Conservation (phyloP, 2,329 filamentous ascomycete species). For the Aspergillus quadrilineatus region DNA sequence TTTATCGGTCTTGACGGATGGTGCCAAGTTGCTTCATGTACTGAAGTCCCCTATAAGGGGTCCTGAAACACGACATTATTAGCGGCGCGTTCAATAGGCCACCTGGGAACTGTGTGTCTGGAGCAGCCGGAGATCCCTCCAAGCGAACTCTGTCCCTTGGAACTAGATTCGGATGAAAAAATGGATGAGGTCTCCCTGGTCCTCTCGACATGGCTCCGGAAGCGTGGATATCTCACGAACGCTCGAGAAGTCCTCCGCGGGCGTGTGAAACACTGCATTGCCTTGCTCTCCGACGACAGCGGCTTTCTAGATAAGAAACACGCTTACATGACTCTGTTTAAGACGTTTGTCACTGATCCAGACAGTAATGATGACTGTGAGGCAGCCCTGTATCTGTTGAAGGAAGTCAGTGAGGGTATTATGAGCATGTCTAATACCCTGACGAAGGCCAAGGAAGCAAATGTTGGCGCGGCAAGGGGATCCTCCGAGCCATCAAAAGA, state of each 20-base stretch:
- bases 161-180: background rate
- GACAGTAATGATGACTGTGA: constrained; percentile 1
- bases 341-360: background rate
- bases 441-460: too few relatives aligned
- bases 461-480: too few relatives aligned
- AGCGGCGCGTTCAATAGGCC: too few relatives aligned
- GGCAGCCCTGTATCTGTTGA: too few relatives aligned
- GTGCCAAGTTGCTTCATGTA: too few relatives aligned
- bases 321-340: background rate
- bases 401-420: too few relatives aligned
- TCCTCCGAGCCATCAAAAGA: too few relatives aligned
- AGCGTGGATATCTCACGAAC: background rate
- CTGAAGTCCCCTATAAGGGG: too few relatives aligned
- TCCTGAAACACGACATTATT: too few relatives aligned
- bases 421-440: too few relatives aligned
- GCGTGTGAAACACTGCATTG: constrained; percentile 3
- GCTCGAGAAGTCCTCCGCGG: constrained; percentile 9
- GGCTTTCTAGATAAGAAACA: background rate
- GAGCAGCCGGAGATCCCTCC: background rate
- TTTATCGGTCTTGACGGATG: too few relatives aligned
- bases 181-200: background rate
- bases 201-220: background rate
- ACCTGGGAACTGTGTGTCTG: background rate
- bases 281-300: constrained; percentile 4
- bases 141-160: too few relatives aligned